These are phyloP conservation scores for Russula emetica DNA, from an alignment of 768 basidiomycete genomes.

Conservation along the genomic window DNA sequence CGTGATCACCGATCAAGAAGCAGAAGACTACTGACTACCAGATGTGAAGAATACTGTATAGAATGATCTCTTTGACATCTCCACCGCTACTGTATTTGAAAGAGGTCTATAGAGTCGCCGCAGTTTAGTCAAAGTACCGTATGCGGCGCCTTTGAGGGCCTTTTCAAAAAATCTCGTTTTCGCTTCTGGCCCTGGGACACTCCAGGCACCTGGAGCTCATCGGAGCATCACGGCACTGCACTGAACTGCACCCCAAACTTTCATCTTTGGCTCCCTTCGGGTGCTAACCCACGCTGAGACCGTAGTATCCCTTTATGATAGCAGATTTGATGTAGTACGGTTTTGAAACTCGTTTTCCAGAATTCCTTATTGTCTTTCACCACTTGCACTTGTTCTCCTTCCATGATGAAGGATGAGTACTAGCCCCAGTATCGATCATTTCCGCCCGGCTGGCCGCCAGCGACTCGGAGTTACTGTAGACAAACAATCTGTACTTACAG, in stretches of 20 bases:
- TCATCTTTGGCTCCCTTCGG: not conserved
- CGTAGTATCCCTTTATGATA: not conserved
- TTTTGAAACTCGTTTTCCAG: not conserved
- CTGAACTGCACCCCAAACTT: not conserved
- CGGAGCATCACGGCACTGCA: not conserved
- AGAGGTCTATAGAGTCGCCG: not conserved
- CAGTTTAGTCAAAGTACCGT: not conserved
- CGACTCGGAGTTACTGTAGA: not conserved
- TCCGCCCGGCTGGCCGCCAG: not conserved
- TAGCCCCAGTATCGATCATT: not conserved
- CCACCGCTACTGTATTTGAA: not conserved
- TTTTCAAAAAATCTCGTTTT: not conserved
- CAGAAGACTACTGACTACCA: not conserved
- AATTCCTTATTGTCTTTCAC: not conserved
- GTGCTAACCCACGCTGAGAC: not conserved
- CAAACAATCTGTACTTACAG: not conserved
- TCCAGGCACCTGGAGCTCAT: not conserved
- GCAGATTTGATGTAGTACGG: not conserved
- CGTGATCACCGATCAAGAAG: not conserved
- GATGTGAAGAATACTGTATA: not conserved
- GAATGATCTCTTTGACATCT: not conserved
- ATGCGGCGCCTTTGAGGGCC: not conserved
- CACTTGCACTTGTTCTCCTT: not conserved
- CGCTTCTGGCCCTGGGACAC: not conserved
- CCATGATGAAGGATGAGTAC: no score